phyloP scores from a whole-genome alignment of 1,284 basidiomycete species.

The Marasmius oreades region DNA sequence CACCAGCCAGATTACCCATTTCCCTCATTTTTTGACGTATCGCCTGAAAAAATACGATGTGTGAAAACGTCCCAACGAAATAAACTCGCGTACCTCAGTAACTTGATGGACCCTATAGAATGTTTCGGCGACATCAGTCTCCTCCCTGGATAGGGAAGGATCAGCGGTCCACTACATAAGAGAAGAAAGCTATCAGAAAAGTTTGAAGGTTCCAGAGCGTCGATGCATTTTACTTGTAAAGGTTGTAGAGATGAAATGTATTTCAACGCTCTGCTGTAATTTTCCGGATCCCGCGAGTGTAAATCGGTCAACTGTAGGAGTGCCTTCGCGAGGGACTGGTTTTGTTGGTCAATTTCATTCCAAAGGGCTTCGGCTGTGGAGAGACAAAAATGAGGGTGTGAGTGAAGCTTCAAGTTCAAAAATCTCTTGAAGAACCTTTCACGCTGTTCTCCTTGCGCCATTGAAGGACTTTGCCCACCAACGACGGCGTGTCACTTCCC shows the following conservation, averaged over 20 bases:
- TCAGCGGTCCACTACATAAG: slow-evolving; percentile 52
- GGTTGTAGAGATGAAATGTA: slow-evolving; percentile 56
- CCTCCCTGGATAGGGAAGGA: slow-evolving; percentile 41
- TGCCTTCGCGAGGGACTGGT: slow-evolving; percentile 52
- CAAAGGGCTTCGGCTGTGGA: slow-evolving; percentile 63
- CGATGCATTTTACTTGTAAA: slow-evolving; percentile 43
- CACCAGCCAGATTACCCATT: slow-evolving; percentile 79
- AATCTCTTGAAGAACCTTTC: slow-evolving; percentile 52
- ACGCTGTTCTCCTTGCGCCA: slow-evolving; percentile 71
- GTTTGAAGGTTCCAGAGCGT: slow-evolving; percentile 2
- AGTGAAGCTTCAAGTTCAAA: too few species aligned
- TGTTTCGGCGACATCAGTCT: slow-evolving; percentile 42
- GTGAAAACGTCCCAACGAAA: neutral
- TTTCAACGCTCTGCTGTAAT: slow-evolving; percentile 55
- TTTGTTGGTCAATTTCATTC: slow-evolving; percentile 63
- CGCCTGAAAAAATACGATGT: slow-evolving; percentile 37
- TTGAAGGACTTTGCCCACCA: slow-evolving; percentile 84
- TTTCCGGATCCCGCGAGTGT: slow-evolving; percentile 39
- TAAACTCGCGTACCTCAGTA: slow-evolving; percentile 45
- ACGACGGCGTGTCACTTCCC: slow-evolving; percentile 89
- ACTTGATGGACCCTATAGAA: slow-evolving; percentile 56
- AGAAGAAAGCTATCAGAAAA: neutral
- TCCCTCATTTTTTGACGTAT: slow-evolving; percentile 83
- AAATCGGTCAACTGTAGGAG: slow-evolving; percentile 49
- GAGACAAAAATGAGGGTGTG: slow-evolving; percentile 14